These are phyloP conservation scores for Syzygium aromaticum DNA, from an alignment of 345 rosid genomes.

Conservation along the genomic window DNA sequence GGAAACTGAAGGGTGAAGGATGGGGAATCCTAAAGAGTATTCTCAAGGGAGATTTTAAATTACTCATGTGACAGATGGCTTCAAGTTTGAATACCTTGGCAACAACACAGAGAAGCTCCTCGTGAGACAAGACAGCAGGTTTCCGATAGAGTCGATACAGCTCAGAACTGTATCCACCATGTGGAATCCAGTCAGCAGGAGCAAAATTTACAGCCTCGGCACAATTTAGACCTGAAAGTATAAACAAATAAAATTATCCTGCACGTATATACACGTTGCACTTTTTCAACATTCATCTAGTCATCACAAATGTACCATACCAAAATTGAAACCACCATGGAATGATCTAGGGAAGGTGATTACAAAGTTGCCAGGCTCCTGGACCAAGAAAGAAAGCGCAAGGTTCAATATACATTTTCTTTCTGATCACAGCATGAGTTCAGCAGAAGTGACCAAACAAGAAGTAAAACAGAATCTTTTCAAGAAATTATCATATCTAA, in stretches of 20 bases:
- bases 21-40: neutral
- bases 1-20: neutral
- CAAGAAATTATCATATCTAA: neutral
- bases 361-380: conserved; percentile 98
- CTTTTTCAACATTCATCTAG: neutral
- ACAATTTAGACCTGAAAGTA: conserved; percentile 77
- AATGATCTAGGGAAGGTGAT: conserved; percentile 94
- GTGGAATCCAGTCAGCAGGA: conserved; percentile 97
- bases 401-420: neutral
- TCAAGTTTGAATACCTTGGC: conserved; percentile 39
- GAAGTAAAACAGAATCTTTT: neutral
- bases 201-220: conserved; percentile 99
- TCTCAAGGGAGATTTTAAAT: neutral
- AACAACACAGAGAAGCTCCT: conserved; percentile 94
- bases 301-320: conserved; percentile 28
- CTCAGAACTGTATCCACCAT: conserved; percentile 80
- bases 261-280: neutral
- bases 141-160: conserved; percentile 76
- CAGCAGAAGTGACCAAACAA: neutral
- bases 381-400: conserved; percentile 15
- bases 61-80: neutral
- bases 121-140: conserved; percentile 85
- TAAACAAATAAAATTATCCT: conserved; percentile 1
- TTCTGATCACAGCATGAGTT: neutral
- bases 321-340: conserved; percentile 95